Conservation (phyloP, 2,329 filamentous ascomycete species). For the Pseudofabraea citricarpa region DNA sequence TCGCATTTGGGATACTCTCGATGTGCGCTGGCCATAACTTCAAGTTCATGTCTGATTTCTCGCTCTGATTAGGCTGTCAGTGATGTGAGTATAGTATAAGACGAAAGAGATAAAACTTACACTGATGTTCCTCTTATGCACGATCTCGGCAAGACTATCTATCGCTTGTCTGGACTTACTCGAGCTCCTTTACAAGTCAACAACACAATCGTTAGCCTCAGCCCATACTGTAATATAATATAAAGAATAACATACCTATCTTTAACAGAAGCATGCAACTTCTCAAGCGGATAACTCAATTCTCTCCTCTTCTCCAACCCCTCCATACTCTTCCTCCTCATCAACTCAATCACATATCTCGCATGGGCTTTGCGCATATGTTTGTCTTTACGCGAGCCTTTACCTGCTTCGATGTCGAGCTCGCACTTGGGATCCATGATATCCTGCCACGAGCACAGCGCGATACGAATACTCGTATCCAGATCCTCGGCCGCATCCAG, state of each 20-base stretch:
- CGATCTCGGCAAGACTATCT: neutral
- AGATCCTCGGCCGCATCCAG: conserved; percentile 11
- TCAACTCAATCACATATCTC: conserved; percentile 15
- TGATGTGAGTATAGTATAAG: too few species aligned
- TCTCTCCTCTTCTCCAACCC: conserved; percentile 12
- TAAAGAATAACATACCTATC: neutral
- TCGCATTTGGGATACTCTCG: neutral
- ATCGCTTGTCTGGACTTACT: neutral
- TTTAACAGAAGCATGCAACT: conserved; percentile 9
- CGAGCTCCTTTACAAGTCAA: neutral
- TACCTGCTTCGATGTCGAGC: conserved; percentile 5
- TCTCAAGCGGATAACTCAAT: conserved; percentile 11
- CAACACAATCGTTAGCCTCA: neutral
- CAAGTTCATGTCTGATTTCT: neutral
- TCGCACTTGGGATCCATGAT: conserved; percentile 11
- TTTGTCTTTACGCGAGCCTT: conserved; percentile 4
- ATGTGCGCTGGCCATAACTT: neutral
- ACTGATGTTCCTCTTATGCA: conserved; percentile 1
- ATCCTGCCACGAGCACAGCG: conserved; percentile 16
- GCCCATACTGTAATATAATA: neutral
- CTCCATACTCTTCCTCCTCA: conserved; percentile 13
- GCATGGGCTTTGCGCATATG: conserved; percentile 13
- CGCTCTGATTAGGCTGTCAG: neutral
- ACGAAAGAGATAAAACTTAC: too few species aligned
- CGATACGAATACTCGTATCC: conserved; percentile 12